phyloP scores from a whole-genome alignment of 139 green algal species.

The Coccomyxa sp. region DNA sequence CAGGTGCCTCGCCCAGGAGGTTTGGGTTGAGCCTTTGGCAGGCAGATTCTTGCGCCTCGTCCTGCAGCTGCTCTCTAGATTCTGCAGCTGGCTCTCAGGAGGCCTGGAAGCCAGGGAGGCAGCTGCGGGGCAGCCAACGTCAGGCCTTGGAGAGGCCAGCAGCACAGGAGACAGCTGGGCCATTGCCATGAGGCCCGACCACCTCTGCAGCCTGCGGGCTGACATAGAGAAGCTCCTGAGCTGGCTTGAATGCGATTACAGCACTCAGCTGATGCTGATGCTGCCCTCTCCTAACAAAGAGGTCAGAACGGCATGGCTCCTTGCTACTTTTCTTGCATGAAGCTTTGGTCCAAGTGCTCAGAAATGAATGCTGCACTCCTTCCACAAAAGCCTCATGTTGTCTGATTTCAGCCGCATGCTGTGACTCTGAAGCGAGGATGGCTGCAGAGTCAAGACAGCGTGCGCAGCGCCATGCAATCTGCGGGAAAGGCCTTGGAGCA shows the following conservation, averaged over 20 bases:
- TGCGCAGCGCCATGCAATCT: too few species aligned
- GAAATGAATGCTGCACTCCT: too few species aligned
- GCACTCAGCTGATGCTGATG: neutral
- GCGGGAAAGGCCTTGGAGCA: too few species aligned
- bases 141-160: too few species aligned
- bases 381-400: too few species aligned
- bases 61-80: constrained; percentile 77
- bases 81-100: constrained; percentile 51
- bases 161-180: constrained; percentile 20
- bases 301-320: constrained; percentile 5
- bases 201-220: constrained; percentile 17
- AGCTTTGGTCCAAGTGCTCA: too few species aligned
- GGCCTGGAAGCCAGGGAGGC: constrained; percentile 1
- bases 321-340: too few species aligned
- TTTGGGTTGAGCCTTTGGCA: constrained; percentile 68
- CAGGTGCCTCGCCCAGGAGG: constrained; percentile 36
- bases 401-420: too few species aligned
- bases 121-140: too few species aligned
- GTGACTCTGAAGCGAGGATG: too few species aligned
- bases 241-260: constrained; percentile 8
- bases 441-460: too few species aligned
- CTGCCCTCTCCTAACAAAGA: neutral
- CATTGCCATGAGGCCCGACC: constrained; percentile 8
- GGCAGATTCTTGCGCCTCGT: constrained; percentile 79
- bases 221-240: constrained; percentile 19